Evolutionary conservation across 2,329 filamentous ascomycete species (phyloP), one percentile per base, ranked within the genome.

Genomic region (Colletotrichum camelliae): DNA sequence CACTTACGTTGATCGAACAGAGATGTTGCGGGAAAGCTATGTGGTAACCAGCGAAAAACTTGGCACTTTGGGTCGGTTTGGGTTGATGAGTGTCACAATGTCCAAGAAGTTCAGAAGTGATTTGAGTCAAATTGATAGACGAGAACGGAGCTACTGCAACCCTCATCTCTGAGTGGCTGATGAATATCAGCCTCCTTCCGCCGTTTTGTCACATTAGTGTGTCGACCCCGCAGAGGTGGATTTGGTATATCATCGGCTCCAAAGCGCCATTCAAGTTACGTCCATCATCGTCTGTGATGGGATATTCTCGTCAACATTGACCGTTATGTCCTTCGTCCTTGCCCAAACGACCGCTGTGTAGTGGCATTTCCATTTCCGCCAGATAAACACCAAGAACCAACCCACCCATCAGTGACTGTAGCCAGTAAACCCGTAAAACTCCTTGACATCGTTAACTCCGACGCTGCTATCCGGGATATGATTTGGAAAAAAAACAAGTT

Each of bases 391-490:
- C 64, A 43, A 60, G 29, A 71, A 75, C 74, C 74, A 70, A 70
- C 70, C 65, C 70, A 62, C 65, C 71, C 71, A 35, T 76, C 72
- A 37, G 72, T 76, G 60, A 65, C 24, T 48, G 35, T 75, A 48
- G 69, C 58, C 65, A 73, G 48, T 71, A 64, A 58, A 33, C 66
- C 72, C 61, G 29, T 61, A 65, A 64, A 83, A 82, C 82, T 81
- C 81, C 82, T 60, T 79, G 79, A 77, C 77, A 77, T 81, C 78
- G 78, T 77, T 77, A 83, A 83, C 81, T 83, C 82, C 82, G 77
- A 81, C 81, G 81, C 82, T 83, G 78, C 78, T 80, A 82, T 79
- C 78, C 77, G 79, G 52, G 52, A 79, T 74, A 77, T 70, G 71
- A 77, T 70, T 62, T 72, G 77, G 43, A 21, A 77, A 64, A 77